Evolutionary conservation across 441 rosid genomes (phyloP).

Genomic region (Flueggea neowawraea): DNA sequence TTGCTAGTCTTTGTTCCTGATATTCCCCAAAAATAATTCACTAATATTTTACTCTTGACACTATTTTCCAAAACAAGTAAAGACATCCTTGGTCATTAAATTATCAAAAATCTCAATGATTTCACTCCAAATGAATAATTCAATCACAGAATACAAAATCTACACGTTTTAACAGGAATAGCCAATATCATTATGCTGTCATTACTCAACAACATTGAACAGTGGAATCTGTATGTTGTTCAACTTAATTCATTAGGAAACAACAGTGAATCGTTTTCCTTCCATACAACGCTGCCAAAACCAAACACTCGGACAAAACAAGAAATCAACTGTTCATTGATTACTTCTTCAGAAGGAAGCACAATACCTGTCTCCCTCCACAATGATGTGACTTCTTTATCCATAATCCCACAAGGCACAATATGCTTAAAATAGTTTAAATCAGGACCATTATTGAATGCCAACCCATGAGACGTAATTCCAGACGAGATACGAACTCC

Average conservation of each 20-base stretch:
- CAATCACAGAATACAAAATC: constrained; percentile 8
- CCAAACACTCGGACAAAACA: constrained; percentile 61
- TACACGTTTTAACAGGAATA: constrained; percentile 9
- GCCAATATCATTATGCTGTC: constrained; percentile 13
- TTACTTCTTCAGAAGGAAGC: constrained; percentile 70
- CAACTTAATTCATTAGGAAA: constrained; percentile 20
- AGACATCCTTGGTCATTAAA: neutral
- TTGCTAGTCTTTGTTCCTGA: no score
- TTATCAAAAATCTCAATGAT: constrained; percentile 6
- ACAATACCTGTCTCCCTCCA: constrained; percentile 56
- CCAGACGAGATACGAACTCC: constrained; percentile 81
- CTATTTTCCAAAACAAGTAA: neutral
- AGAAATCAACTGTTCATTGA: constrained; percentile 79
- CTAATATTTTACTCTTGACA: neutral
- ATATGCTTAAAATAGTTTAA: constrained; percentile 79
- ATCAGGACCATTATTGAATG: constrained; percentile 82
- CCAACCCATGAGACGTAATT: constrained; percentile 86
- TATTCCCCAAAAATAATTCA: neutral
- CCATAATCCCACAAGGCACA: constrained; percentile 88
- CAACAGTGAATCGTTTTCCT: constrained; percentile 35
- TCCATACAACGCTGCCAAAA: constrained; percentile 46
- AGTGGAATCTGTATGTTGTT: constrained; percentile 2
- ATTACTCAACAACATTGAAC: constrained; percentile 2
- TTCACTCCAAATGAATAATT: constrained; percentile 13
- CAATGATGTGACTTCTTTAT: constrained; percentile 85